phyloP scores from a whole-genome alignment of 2,329 filamentous ascomycete species.

The Neopestalotiopsis rosae region DNA sequence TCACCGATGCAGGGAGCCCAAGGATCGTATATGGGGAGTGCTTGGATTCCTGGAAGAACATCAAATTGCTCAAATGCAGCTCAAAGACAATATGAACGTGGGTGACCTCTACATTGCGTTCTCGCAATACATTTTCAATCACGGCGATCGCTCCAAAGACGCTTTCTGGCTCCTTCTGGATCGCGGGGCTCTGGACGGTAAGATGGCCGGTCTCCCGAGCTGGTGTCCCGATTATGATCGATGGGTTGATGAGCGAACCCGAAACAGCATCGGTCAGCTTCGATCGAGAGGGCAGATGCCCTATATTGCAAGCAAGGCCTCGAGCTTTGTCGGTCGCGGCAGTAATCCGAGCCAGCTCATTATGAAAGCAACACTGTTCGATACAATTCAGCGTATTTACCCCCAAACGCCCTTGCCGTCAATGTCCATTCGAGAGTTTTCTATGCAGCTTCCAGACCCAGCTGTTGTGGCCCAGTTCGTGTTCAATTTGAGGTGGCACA shows the following conservation, averaged over 20 bases:
- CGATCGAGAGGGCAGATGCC: not conserved
- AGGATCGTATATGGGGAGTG: not conserved
- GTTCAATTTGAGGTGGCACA: not conserved
- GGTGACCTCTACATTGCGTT: not conserved
- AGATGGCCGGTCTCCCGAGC: not conserved
- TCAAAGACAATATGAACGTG: not conserved
- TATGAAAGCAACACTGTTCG: not conserved
- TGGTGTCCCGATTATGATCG: not conserved
- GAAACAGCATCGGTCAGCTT: not conserved
- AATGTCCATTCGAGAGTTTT: not conserved
- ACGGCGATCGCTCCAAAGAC: not conserved
- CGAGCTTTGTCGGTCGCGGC: not conserved
- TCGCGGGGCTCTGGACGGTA: not conserved
- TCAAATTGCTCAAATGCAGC: not conserved
- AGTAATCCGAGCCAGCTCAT: not conserved
- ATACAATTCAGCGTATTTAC: not conserved
- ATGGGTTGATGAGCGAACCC: not conserved
- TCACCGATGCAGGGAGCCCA: not conserved
- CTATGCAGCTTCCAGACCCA: not conserved
- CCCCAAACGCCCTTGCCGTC: not conserved
- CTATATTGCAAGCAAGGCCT: not conserved
- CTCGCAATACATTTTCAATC: not conserved
- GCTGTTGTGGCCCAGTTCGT: not conserved
- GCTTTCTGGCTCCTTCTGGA: not conserved
- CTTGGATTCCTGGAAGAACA: not conserved